A percentile compares a stretch with the other conserved stretches of the same genome.
phyloP scores from a whole-genome alignment of 208 protist species.

The Trypanosoma theileri region DNA sequence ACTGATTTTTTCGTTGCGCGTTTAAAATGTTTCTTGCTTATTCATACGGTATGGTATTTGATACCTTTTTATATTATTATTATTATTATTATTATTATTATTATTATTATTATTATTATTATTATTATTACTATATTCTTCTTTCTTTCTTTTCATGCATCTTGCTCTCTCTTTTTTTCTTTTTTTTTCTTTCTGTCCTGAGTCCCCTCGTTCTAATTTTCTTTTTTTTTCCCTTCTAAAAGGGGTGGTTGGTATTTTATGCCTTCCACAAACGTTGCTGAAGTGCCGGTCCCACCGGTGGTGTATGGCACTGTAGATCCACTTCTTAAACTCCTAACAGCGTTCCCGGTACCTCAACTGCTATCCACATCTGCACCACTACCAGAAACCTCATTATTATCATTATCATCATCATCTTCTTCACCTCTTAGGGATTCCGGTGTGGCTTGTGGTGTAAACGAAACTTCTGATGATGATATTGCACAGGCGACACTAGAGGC shows the following conservation, averaged over 20 bases:
- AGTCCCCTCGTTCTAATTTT: conserved; percentile 1
- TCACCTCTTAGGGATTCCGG: too few species aligned
- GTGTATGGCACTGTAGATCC: conserved; percentile 18
- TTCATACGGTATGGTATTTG: too few species aligned
- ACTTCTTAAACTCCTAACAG: conserved; percentile 23
- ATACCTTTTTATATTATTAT: too few species aligned
- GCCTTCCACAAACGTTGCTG: conserved; percentile 9
- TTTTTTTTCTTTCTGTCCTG: neutral
- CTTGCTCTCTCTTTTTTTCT: conserved; percentile 17
- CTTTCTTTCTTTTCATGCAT: conserved; percentile 10
- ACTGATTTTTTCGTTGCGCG: neutral
- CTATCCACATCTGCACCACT: conserved; percentile 3
- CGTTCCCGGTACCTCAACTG: conserved; percentile 30
- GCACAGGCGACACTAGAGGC: conserved; percentile 7
- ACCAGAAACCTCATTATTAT: too few species aligned
- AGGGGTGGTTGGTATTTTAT: conserved; percentile 8
- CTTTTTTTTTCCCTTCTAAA: conserved; percentile 2
- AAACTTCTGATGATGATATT: neutral
- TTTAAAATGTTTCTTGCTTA: too few species aligned
- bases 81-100: neutral
- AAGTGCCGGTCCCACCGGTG: conserved; percentile 19
- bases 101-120: conserved; percentile 9
- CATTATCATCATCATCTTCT: too few species aligned
- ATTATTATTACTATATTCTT: neutral
- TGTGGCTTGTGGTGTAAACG: neutral